A percentile compares a stretch with the other conserved stretches of the same genome.
Evolutionary conservation across 148 eudicot genomes (phyloP).

Genomic region (Fagopyrum tataricum): DNA sequence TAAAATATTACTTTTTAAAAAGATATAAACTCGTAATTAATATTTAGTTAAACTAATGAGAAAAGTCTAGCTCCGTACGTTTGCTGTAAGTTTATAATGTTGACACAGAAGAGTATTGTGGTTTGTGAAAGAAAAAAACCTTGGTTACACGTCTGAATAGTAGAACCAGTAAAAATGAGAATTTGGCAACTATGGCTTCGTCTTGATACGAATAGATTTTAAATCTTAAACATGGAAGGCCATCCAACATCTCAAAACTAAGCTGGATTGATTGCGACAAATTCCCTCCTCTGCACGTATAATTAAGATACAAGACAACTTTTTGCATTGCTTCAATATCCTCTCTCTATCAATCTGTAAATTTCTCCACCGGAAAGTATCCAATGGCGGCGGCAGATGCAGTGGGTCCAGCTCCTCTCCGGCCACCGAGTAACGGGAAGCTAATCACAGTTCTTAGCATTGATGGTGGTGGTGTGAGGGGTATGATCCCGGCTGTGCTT

Average conservation of each 20-base stretch:
- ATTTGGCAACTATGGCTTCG: not conserved
- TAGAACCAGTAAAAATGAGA: not conserved
- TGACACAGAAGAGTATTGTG: too few relatives aligned
- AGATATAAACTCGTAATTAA: too few relatives aligned
- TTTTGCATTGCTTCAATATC: not conserved
- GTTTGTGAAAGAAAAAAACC: not conserved
- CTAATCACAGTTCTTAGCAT: constrained; percentile 16
- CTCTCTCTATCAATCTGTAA: not conserved
- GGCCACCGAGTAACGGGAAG: constrained; percentile 6
- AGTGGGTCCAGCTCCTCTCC: not conserved
- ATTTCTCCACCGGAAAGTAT: not conserved
- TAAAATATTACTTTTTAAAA: too few relatives aligned
- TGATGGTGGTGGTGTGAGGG: constrained; percentile 14
- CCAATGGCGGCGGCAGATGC: constrained; percentile 7
- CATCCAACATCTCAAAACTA: not conserved
- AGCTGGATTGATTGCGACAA: not conserved
- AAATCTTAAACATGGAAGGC: not conserved
- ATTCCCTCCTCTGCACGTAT: not conserved
- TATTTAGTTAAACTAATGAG: too few relatives aligned
- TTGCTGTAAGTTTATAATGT: too few relatives aligned
- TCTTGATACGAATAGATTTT: not conserved
- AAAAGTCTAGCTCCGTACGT: too few relatives aligned
- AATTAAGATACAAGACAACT: not conserved
- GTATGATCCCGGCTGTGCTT: constrained; percentile 11
- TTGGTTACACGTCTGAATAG: not conserved